phyloP scores from a whole-genome alignment of 805 yeast genomes.

The Zygosaccharomyces lentus region DNA sequence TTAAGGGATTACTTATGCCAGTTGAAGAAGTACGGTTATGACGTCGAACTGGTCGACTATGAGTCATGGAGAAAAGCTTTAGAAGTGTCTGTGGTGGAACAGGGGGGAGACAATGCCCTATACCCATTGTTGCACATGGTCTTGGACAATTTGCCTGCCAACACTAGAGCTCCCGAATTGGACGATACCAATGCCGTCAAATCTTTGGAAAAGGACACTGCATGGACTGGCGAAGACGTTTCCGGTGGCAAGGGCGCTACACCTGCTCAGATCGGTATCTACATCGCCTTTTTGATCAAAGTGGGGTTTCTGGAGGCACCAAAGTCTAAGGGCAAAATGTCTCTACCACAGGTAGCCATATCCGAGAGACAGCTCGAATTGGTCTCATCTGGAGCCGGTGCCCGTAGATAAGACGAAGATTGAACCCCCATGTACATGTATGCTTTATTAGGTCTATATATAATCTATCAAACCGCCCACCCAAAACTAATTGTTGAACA shows the following conservation, averaged over 20 bases:
- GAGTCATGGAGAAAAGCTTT: slow-evolving; percentile 72
- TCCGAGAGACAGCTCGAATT: slow-evolving; percentile 53
- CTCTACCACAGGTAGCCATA: slow-evolving; percentile 55
- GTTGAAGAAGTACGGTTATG: slow-evolving; percentile 68
- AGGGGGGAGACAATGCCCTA: slow-evolving; percentile 74
- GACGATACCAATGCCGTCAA: slow-evolving; percentile 79
- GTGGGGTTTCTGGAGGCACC: slow-evolving; percentile 79
- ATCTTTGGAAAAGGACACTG: slow-evolving; percentile 58
- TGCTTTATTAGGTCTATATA: not conserved
- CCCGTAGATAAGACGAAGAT: slow-evolving; percentile 50
- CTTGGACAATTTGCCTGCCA: slow-evolving; percentile 83
- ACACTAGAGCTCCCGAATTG: slow-evolving; percentile 91
- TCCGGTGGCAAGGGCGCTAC: slow-evolving; percentile 76
- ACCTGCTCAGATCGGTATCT: slow-evolving; percentile 59
- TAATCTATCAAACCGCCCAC: not conserved
- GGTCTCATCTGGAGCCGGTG: slow-evolving; percentile 65
- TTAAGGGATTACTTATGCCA: slow-evolving; percentile 71
- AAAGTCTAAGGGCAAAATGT: slow-evolving; percentile 36
- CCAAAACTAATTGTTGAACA: slow-evolving; percentile 64
- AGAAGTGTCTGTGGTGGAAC: slow-evolving; percentile 73
- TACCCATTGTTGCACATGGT: slow-evolving; percentile 94
- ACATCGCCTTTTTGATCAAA: slow-evolving; percentile 72
- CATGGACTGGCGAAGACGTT: slow-evolving; percentile 61
- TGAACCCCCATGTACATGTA: not conserved
- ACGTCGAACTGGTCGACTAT: slow-evolving; percentile 58